Percentiles rank a stretch among this genome's conserved stretches.
phyloP scores from a whole-genome alignment of 768 basidiomycete genomes.

The Suillus occidentalis region DNA sequence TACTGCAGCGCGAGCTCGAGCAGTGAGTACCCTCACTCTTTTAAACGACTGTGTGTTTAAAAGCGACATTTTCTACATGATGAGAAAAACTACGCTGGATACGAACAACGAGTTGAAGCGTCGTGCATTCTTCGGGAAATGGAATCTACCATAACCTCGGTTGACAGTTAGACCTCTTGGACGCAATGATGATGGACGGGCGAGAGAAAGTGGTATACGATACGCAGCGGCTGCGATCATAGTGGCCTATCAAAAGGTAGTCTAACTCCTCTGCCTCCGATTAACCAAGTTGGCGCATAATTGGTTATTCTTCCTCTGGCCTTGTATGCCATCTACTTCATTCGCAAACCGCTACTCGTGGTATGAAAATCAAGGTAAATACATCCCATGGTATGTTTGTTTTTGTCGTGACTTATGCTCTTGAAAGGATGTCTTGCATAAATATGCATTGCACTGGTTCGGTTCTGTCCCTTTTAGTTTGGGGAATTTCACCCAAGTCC shows the following conservation, averaged over 20 bases:
- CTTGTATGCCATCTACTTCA: neutral
- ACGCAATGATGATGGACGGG: too few species aligned
- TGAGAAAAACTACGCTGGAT: neutral
- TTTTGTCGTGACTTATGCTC: neutral
- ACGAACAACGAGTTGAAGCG: neutral
- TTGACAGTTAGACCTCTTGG: neutral
- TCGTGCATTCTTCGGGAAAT: neutral
- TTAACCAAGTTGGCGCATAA: neutral
- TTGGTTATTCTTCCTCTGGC: neutral
- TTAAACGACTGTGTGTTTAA: neutral
- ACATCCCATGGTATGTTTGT: neutral
- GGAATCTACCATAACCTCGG: neutral
- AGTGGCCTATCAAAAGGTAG: too few species aligned
- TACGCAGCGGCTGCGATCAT: too few species aligned
- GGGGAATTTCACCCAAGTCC: neutral
- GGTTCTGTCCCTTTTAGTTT: neutral
- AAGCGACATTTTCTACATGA: too few species aligned
- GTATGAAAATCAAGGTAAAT: neutral
- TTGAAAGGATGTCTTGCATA: neutral
- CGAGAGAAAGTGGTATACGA: too few species aligned
- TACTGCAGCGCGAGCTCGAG: too few species aligned
- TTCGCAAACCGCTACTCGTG: neutral
- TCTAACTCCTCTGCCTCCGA: neutral
- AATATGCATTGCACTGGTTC: neutral
- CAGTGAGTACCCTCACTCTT: too few species aligned